Evolutionary conservation across 2,329 filamentous ascomycete species (phyloP), one percentile per base, ranked within the genome.

Genomic region (Sclerotinia borealis): DNA sequence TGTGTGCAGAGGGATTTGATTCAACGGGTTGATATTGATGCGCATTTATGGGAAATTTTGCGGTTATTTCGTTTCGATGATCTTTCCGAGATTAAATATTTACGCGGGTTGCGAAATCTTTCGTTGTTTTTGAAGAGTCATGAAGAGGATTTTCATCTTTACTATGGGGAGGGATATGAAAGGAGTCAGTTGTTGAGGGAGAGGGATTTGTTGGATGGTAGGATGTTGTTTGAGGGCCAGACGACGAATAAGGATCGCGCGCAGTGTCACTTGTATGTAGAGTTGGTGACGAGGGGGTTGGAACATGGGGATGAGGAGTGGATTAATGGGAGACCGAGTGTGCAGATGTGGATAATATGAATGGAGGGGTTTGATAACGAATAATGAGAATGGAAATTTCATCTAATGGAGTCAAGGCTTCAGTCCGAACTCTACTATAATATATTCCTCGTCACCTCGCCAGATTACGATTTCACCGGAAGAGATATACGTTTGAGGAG

Each of bases 291-390:
- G 52, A 37, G 62, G 56, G 62, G 64, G 22, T 22, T 66, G 15
- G 64, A 61, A 34, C 45, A 62, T 54, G 55, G 52, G 19, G 25
- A 29, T 5, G 43, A 63, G 50, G 25, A 41, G 13, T 52, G 48
- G 61, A 45, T 34, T 25, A 17, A 58, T 2, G 49, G 41, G 39
- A 48, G 29, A 27, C 64, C 64, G 19, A 59, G 45, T 59, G 64
- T 65, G 39, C 64, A 65, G 39, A 63, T 65, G 64, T 63, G 64
- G 55, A 55, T 64, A 19, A 45, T 51, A 34, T 64, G 58, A 64
- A 17, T 11, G 15, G 31, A 19, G 22, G 9, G 19, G 22, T 25
- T 48, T 49, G 10, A 22, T 59, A 8, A 36, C 3, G 43, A 55
- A 37, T 52, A 19, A 10, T 45, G 7, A 22, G 27, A 34, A 25